Percentiles rank a stretch among this genome's conserved stretches.
These are phyloP conservation scores for Boletales sp. DNA, from an alignment of 768 basidiomycete genomes.

Conservation along the genomic window DNA sequence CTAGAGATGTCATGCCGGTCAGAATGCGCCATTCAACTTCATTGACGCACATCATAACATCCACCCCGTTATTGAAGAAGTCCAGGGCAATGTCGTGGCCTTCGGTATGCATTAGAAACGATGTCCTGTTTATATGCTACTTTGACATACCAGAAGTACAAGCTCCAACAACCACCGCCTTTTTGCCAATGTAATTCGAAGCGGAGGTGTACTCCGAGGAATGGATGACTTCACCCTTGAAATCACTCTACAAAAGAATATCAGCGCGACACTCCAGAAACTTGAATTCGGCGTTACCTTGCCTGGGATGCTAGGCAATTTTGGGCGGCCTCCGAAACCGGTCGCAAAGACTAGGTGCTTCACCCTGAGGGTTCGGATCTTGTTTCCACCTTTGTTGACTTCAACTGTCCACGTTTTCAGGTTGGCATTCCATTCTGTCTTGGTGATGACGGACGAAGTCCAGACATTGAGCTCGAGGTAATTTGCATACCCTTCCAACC, in stretches of 20 bases:
- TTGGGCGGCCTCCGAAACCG: conserved; percentile 45
- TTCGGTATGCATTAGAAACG: conserved; percentile 10
- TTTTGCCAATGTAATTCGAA: conserved; percentile 53
- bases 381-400: conserved; percentile 33
- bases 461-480: conserved; percentile 61
- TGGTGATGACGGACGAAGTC: conserved; percentile 46
- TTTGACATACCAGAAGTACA: conserved; percentile 50
- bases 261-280: neutral
- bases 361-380: conserved; percentile 34
- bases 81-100: conserved; percentile 39
- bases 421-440: conserved; percentile 35
- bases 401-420: conserved; percentile 46
- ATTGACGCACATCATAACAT: conserved; percentile 23
- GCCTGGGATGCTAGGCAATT: conserved; percentile 44
- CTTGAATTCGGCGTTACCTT: conserved; percentile 25
- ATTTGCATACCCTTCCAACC: conserved; percentile 61
- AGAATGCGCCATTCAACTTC: neutral
- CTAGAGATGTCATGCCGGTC: conserved; percentile 6
- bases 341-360: conserved; percentile 57
- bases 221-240: conserved; percentile 54
- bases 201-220: conserved; percentile 51
- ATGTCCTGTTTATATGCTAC: neutral
- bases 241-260: conserved; percentile 34
- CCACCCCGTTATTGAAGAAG: conserved; percentile 26
- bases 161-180: conserved; percentile 66